Evolutionary conservation across 345 rosid genomes (phyloP), one percentile per base, ranked within the genome.

Genomic region (Dovyalis caffra): DNA sequence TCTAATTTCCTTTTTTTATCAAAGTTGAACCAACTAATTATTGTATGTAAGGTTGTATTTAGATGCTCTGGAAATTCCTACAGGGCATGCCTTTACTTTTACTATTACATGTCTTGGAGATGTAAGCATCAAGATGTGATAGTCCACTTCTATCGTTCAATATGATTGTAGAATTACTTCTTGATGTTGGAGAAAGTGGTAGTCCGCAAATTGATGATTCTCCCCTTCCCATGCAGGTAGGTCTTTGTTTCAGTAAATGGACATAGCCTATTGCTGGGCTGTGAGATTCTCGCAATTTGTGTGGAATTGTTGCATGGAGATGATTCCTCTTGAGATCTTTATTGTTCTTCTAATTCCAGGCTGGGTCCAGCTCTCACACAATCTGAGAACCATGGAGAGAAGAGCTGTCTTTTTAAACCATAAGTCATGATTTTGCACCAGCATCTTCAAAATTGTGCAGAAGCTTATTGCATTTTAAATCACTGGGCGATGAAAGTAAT

Each of bases 161-260:
- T 23, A 32, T 15, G 18, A 26, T 40, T 67, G 26, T 53, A 20
- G 37, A 70, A 32, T 20, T 28, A 8, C 6, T 51, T 45, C 34
- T 68, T 49, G 26, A 58, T 34, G 45, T 53, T 51, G 3, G 47
- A 21, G 72, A 69, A 33, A 56, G 33, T 47, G n/a, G 28, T 18
- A 23, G 58, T 70, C 15, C 7, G 65, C 7, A 53, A 43, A 38
- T 35, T 38, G 67, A 61, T 11, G 23, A 33, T 71, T 16, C 18
- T 71, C 1, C 34, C 34, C 34, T 57, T n/a, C 23, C 29, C 6
- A 31, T 11, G 35, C 38, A 60, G 56, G 66, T 38, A 61, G 67
- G 56, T 29, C 43, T 23, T 71, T n/a, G 26, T n/a, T 38, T 49
- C 56, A 26, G 35, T 71, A 26, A 66, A 71, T 71, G 23, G 23